phyloP scores from a whole-genome alignment of 306 rosid genomes.

The Sindora glabra region DNA sequence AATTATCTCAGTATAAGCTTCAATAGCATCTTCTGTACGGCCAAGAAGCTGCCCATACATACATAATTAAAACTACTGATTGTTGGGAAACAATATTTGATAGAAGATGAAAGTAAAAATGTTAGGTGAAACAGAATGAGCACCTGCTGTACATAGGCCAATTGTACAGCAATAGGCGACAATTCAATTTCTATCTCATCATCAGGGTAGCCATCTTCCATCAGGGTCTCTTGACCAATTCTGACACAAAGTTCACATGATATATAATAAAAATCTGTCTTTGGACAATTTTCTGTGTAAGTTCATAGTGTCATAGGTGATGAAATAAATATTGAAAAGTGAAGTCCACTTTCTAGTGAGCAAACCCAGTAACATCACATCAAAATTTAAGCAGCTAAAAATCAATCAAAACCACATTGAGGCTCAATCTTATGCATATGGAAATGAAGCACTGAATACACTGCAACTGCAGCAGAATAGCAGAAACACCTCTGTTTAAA shows the following conservation, averaged over 20 bases:
- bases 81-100: not conserved
- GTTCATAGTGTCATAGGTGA: not conserved
- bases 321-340: not conserved
- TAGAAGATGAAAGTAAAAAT: not conserved
- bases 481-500: too few species aligned
- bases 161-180: slow-evolving; percentile 89
- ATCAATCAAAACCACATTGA: not conserved
- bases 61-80: slow-evolving; percentile 20
- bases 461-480: not conserved
- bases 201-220: slow-evolving; percentile 73
- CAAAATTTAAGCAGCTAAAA: not conserved
- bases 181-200: slow-evolving; percentile 79
- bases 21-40: slow-evolving; percentile 56
- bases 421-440: not conserved
- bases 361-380: not conserved
- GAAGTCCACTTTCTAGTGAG: not conserved
- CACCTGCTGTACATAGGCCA: slow-evolving; percentile 95
- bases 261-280: slow-evolving; percentile 4
- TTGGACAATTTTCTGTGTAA: not conserved
- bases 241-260: slow-evolving; percentile 38
- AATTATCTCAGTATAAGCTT: slow-evolving; percentile 57
- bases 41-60: slow-evolving; percentile 74
- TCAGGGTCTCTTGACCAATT: slow-evolving; percentile 73
- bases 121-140: not conserved
- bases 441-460: not conserved